Evolutionary conservation across 495 filamentous ascomycete genomes (phyloP), one percentile per base, ranked within the genome.

Genomic region (Lichenothelia convexa): DNA sequence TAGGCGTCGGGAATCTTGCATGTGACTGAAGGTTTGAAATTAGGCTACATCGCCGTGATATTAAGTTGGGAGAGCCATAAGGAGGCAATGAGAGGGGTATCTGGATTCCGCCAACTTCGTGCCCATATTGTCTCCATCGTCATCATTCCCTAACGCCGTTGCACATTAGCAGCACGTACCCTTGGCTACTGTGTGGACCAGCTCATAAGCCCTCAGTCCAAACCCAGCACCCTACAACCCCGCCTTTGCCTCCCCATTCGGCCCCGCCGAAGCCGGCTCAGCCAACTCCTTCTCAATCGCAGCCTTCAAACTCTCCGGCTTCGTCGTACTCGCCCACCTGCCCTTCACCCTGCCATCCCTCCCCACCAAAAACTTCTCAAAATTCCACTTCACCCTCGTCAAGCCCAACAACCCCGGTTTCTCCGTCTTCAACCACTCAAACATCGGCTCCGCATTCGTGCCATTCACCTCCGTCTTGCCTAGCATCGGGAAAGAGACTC

Each of bases 301-400:
- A 32, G 57, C 57, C 68, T 86, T 74, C 53, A 97, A 51, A 22
- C 53, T 59, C 63, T 83, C 81, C 0, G 89, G 89, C 70, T 84
- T 93, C 8, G 78, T 81, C 9, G 71, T 73, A 49, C 78, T 83
- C 19, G 80, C 79, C 80, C 82, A 95, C 31, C 89, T 57, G 5
- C 59, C 63, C 50, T 73, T 78, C 19, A 94, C 85, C 57, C 76
- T 67, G 2, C 87, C 87, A 54, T 93, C 82, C 36, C 67, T 66
- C n/a, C 72, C 75, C 38, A 95, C 64, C 44, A 97, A 59, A 56
- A 93, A 95, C 69, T 97, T 97, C 65, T 97, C 91, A 58, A 92
- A 91, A 55, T 87, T 93, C 83, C 86, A 93, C 77, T 92, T 91
- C 46, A 97, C 65, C 23, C 75, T 51, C 73, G 86, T 85, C 50